phyloP scores from a whole-genome alignment of 371 early-diverging fungal species.

The Mucor saturninus region DNA sequence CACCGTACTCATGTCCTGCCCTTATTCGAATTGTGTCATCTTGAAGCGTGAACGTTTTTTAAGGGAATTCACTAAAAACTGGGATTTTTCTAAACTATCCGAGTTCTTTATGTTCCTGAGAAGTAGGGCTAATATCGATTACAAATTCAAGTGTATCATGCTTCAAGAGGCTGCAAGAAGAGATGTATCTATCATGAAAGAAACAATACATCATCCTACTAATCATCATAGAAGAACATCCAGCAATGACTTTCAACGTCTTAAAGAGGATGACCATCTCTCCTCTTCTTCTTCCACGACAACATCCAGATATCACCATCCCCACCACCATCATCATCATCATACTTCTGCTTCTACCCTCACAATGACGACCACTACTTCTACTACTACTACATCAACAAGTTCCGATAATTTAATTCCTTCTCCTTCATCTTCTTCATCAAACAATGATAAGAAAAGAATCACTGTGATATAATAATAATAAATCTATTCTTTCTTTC shows the following conservation, averaged over 20 bases:
- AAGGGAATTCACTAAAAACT: conserved; percentile 70
- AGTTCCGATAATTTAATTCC: conserved; percentile 6
- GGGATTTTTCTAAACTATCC: conserved; percentile 80
- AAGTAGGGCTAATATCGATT: conserved; percentile 70
- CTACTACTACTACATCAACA: conserved; percentile 1
- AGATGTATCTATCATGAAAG: conserved; percentile 4
- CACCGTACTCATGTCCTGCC: conserved; percentile 44
- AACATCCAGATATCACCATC: conserved; percentile 10
- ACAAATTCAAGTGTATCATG: conserved; percentile 75
- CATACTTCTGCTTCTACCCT: conserved; percentile 10
- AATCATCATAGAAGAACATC: conserved; percentile 48
- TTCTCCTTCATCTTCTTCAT: conserved; percentile 10
- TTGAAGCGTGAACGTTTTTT: conserved; percentile 65
- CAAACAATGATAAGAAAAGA: conserved; percentile 11
- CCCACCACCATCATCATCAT: not conserved
- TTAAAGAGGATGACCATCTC: conserved; percentile 22
- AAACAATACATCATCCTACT: not conserved
- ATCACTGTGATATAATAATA: conserved; percentile 3
- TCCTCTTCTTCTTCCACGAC: conserved; percentile 10
- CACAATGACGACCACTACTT: conserved; percentile 4
- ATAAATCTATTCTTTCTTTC: not conserved
- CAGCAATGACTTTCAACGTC: conserved; percentile 46
- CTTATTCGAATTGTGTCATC: conserved; percentile 39
- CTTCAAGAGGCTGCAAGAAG: conserved; percentile 72
- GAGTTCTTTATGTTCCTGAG: conserved; percentile 78